Evolutionary conservation across 768 basidiomycete genomes (phyloP), one percentile per base, ranked within the genome.

Genomic region (Albatrellus ellisii): DNA sequence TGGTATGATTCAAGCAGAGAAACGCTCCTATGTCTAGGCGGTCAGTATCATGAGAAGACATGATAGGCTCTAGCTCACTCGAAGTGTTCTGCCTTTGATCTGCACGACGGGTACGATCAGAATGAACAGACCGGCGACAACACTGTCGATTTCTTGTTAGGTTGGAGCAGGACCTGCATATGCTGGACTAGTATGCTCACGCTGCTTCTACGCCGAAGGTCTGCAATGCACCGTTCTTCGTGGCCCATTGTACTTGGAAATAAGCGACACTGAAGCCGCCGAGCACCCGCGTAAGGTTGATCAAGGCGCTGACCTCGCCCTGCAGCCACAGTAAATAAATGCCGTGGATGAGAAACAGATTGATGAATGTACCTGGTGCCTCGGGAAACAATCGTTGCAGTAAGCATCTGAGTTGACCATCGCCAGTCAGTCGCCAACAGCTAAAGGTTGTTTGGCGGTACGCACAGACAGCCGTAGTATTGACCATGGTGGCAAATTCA

Each of bases 211-310:
- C 63, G 5, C 77, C 77, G 50, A 77, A 72, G 4, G 73, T 70
- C 45, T 78, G 73, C 22, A 79, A 55, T 4, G 77, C 73, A 12
- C 78, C 78, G 44, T 73, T 54, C 48, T 68, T 73, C 22, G 58
- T 52, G 4, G 77, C 75, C 78, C 78, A 79, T 4, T 72, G 72
- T 3, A 79, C 67, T 53, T 80, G 77, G 56, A 73, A 80, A 56
- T 73, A 79, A 1, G 77, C 73, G 17, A 80, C 76, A 36, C 67
- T 67, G 52, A 79, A 79, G 3, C 76, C 75, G 27, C 75, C 75
- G 15, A 78, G 59, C 1, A 61, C 63, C 35, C 78, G 65, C 12
- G 66, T 63, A 17, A 79, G 57, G 51, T 78, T 80, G 47, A 79
- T 59, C 18, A 79, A 59, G 0, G 73, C 71, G 44, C 73, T 74